phyloP scores from a whole-genome alignment of 495 filamentous ascomycete species.

The Talaromyces nanjingensis region DNA sequence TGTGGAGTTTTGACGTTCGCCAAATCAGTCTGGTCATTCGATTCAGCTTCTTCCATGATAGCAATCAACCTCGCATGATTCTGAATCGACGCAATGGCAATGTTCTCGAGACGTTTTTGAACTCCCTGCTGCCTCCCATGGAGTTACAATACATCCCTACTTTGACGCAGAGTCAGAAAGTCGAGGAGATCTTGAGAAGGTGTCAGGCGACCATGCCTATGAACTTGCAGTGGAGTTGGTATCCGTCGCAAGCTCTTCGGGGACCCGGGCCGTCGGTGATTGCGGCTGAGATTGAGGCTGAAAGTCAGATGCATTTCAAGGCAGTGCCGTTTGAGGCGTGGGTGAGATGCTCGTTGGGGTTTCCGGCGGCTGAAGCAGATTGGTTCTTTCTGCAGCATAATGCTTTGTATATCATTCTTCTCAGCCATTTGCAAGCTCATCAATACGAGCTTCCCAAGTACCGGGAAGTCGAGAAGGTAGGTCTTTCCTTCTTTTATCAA shows the following conservation, averaged over 20 bases:
- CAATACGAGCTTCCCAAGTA: slow-evolving; percentile 29
- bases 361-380: slow-evolving; percentile 23
- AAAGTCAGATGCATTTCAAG: slow-evolving; percentile 38
- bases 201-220: slow-evolving; percentile 18
- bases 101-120: slow-evolving; percentile 28
- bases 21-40: slow-evolving; percentile 34
- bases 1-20: slow-evolving; percentile 36
- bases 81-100: slow-evolving; percentile 25
- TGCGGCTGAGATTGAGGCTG: slow-evolving; percentile 31
- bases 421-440: slow-evolving; percentile 26
- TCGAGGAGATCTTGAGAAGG: slow-evolving; percentile 36
- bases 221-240: slow-evolving; percentile 30
- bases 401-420: slow-evolving; percentile 28
- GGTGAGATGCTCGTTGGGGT: slow-evolving; percentile 34
- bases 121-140: slow-evolving; percentile 18
- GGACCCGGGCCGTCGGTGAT: slow-evolving; percentile 17
- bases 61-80: slow-evolving; percentile 26
- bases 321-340: slow-evolving; percentile 35
- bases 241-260: slow-evolving; percentile 22
- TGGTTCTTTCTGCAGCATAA: slow-evolving; percentile 40
- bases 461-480: slow-evolving; percentile 30
- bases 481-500: background rate
- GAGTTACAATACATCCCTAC: slow-evolving; percentile 22
- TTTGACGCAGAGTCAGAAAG: slow-evolving; percentile 32
- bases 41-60: slow-evolving; percentile 29